These are phyloP conservation scores for Trichoderma sp. DNA, from an alignment of 2,329 filamentous ascomycete genomes.

Conservation along the genomic window DNA sequence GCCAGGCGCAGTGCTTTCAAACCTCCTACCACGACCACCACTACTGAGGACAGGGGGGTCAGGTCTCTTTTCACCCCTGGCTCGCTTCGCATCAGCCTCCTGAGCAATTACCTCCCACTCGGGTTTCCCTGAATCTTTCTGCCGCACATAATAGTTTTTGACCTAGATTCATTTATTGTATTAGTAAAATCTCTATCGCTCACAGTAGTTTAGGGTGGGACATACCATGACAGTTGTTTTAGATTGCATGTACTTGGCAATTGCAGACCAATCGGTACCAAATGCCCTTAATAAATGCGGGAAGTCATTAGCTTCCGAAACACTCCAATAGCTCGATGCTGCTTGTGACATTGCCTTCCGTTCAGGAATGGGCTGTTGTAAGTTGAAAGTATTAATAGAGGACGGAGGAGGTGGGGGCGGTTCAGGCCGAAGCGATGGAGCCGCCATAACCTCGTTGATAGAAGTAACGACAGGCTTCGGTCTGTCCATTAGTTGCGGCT, in stretches of 20 bases:
- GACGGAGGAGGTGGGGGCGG: slow-evolving; percentile 51
- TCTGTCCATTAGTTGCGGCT: slow-evolving; percentile 39
- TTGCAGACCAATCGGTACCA: slow-evolving; percentile 75
- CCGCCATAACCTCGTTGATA: slow-evolving; percentile 57
- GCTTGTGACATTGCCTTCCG: slow-evolving; percentile 59
- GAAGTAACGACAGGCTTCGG: slow-evolving; percentile 41
- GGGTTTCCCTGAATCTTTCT: slow-evolving; percentile 59
- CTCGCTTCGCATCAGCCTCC: slow-evolving; percentile 60
- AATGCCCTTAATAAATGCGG: slow-evolving; percentile 70
- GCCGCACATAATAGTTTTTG: slow-evolving; percentile 67
- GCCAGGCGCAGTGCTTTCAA: slow-evolving; percentile 42
- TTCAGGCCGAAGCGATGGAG: slow-evolving; percentile 58
- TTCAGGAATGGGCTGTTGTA: slow-evolving; percentile 46
- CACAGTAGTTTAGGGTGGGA: neutral
- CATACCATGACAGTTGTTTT: slow-evolving; percentile 85
- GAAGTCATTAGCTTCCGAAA: slow-evolving; percentile 78
- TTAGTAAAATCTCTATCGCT: neutral
- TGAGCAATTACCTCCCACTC: slow-evolving; percentile 63
- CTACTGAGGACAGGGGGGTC: slow-evolving; percentile 60
- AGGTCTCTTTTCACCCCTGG: slow-evolving; percentile 60
- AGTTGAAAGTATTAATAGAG: slow-evolving; percentile 53
- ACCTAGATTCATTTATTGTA: slow-evolving; percentile 48
- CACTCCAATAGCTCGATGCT: slow-evolving; percentile 84
- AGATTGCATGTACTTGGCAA: slow-evolving; percentile 77
- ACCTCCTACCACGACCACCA: slow-evolving; percentile 53